Evolutionary conservation across 106 monocot genomes (phyloP), one percentile per base, ranked within the genome.

Genomic region (Ottelia alismoides): DNA sequence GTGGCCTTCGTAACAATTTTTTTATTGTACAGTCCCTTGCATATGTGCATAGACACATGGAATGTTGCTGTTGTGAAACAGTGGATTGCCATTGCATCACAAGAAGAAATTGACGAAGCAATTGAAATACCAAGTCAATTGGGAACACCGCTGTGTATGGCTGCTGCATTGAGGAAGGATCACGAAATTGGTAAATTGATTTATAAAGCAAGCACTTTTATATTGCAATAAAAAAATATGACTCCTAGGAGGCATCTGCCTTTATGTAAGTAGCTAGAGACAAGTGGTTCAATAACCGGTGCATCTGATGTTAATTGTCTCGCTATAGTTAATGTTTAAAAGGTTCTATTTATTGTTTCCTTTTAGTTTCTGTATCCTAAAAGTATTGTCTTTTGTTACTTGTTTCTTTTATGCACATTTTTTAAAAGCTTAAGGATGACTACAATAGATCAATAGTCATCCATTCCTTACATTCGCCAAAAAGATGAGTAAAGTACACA

Each of bases 121-220:
- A 86, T 98, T 65, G 82, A 98, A 49, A 67, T 90, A 68, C 72
- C 85, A 59, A 64, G 98, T 68, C 82, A 85, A 58, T 49, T 16
- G 51, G 98, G 98, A 31, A 98, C 98, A 28, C 82, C 98, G 49
- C 70, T 98, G 44, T 98, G 98, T 63, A 98, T 98, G 98, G 98
- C 90, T 60, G 85, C 90, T 66, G 65, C 79, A 59, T 72, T 98
- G 25, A 98, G 86, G 72, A 90, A 84, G 73, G 81, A 86, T 45
- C 85, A 62, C 56, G 85, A 90, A 83, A 72, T 49, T 62, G 98
- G 98, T 98, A 82, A 62, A 47, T 58, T 51, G 10, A 16, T 55
- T 3, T 12, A n/a, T 4, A 53, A 53, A 25, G 24, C 25, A 11
- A 1, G 11, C 19, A 43, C 40, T 10, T 14, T 55, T 27, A 6